A percentile compares a stretch with the other conserved stretches of the same genome.
Conservation (phyloP, 1,284 basidiomycete species). For the Tetrapyrgos nigripes region DNA sequence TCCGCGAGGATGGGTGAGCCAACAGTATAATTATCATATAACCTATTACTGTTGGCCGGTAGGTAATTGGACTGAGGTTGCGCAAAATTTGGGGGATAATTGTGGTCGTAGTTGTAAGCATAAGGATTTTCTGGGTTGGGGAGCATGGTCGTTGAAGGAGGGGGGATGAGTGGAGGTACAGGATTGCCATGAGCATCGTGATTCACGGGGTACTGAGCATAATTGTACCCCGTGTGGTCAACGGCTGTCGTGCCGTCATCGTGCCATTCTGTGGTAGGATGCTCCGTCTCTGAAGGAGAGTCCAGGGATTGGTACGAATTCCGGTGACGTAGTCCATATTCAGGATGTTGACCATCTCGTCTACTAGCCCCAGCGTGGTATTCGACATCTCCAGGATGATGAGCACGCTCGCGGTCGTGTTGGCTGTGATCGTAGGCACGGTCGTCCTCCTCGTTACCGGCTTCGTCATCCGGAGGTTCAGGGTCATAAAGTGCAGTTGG, state of each 20-base stretch:
- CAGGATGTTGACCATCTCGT: neutral
- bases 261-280: neutral
- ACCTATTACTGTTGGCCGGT: neutral
- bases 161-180: neutral
- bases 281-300: neutral
- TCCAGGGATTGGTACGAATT: neutral
- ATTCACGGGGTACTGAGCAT: neutral
- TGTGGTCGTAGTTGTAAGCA: neutral
- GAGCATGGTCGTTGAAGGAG: neutral
- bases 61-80: neutral
- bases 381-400: neutral
- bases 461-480: neutral
- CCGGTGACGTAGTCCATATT: neutral
- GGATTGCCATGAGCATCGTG: neutral
- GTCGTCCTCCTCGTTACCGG: neutral
- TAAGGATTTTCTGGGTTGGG: neutral
- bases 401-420: neutral
- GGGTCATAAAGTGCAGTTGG: neutral
- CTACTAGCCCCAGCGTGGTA: neutral
- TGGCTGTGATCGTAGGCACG: neutral
- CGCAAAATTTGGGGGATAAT: neutral
- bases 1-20: neutral
- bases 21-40: neutral
- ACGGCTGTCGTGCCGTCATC: neutral
- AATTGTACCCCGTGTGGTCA: neutral